Evolutionary conservation across 179 eudicot genomes (phyloP).

Genomic region (Drosera spatulata): DNA sequence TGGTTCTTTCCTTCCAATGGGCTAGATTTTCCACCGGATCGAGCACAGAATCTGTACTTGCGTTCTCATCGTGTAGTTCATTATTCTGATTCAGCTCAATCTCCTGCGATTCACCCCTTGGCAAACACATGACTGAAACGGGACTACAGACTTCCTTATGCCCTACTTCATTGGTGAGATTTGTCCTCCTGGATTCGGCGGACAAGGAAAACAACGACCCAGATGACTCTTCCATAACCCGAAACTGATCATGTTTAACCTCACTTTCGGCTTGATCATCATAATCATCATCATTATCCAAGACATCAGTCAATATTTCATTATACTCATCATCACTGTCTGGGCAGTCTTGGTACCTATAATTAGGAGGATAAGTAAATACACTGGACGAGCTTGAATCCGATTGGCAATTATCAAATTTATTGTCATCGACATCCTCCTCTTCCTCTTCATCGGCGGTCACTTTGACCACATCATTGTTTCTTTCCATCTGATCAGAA

Average conservation of each 20-base stretch:
- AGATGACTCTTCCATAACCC: slow-evolving; percentile 21
- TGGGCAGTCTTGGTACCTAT: slow-evolving; percentile 26
- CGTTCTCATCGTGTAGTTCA: not conserved
- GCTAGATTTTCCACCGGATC: slow-evolving; percentile 39
- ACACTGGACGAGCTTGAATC: slow-evolving; percentile 20
- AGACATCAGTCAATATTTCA: slow-evolving; percentile 18
- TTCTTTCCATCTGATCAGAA: not conserved
- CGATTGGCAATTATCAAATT: slow-evolving; percentile 11
- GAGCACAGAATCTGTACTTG: slow-evolving; percentile 19
- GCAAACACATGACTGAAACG: slow-evolving; percentile 11
- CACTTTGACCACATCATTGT: not conserved
- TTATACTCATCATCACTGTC: slow-evolving; percentile 36
- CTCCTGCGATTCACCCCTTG: not conserved
- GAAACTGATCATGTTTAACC: slow-evolving; percentile 1
- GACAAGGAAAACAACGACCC: slow-evolving; percentile 35
- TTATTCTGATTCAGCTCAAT: not conserved
- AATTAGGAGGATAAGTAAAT: slow-evolving; percentile 24
- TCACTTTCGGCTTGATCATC: slow-evolving; percentile 7
- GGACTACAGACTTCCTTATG: slow-evolving; percentile 34
- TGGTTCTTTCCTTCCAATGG: slow-evolving; percentile 41
- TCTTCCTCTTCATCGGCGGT: not conserved
- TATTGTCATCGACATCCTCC: slow-evolving; percentile 6
- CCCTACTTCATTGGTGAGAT: slow-evolving; percentile 6
- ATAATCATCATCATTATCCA: slow-evolving; percentile 15
- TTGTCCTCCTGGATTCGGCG: slow-evolving; percentile 24